Evolutionary conservation across 116 monocot species (phyloP).

Genomic region (Thalassia testudinum): DNA sequence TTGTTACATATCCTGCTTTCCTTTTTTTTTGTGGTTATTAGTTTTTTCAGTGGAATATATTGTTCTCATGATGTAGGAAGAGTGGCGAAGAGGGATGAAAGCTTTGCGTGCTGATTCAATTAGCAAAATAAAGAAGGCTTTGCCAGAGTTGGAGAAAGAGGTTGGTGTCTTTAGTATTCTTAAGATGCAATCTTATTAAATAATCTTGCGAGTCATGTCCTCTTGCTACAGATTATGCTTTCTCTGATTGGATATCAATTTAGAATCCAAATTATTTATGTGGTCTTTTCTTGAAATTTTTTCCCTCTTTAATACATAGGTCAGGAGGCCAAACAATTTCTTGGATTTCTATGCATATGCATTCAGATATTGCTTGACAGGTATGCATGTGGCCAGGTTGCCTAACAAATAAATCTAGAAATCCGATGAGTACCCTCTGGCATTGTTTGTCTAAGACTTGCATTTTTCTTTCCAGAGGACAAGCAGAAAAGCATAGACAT

Average conservation of each 20-base stretch:
- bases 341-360: slow-evolving; percentile 74
- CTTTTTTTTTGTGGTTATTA: background rate
- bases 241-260: background rate
- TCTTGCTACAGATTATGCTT: background rate
- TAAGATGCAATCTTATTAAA: too few species aligned
- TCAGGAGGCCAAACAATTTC: slow-evolving; percentile 55
- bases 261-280: too few species aligned
- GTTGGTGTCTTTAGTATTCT: slow-evolving; percentile 14
- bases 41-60: background rate
- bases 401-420: background rate
- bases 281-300: background rate
- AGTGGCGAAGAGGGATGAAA: slow-evolving; percentile 82
- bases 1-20: background rate
- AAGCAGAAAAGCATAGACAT: slow-evolving; percentile 86
- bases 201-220: background rate
- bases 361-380: slow-evolving; percentile 78
- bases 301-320: slow-evolving; percentile 17
- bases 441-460: background rate
- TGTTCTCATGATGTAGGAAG: slow-evolving; percentile 48
- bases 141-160: slow-evolving; percentile 76
- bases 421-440: background rate
- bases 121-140: slow-evolving; percentile 70
- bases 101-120: slow-evolving; percentile 79
- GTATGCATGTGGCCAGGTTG: slow-evolving; percentile 12
- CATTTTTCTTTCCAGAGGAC: slow-evolving; percentile 35